Evolutionary conservation across 495 filamentous ascomycete genomes (phyloP).

Genomic region (Tuber borchii): DNA sequence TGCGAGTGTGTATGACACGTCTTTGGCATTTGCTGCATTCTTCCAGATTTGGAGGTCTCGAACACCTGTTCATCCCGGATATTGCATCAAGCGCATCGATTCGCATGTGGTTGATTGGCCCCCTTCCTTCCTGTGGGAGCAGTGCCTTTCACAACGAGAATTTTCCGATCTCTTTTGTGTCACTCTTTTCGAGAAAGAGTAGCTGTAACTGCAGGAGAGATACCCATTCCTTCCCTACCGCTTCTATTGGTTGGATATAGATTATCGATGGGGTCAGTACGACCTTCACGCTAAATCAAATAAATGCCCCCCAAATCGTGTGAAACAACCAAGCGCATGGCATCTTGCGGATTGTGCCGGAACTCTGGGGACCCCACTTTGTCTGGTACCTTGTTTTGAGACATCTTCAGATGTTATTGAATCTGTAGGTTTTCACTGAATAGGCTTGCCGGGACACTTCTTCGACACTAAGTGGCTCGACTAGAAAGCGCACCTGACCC

Average conservation of each 20-base stretch:
- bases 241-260: conserved; percentile 31
- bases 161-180: conserved; percentile 5
- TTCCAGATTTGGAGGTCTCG: conserved; percentile 32
- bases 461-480: neutral
- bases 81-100: conserved; percentile 28
- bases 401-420: conserved; percentile 26
- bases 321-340: conserved; percentile 23
- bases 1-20: conserved; percentile 39
- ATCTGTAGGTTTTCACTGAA: neutral
- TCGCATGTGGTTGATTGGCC: conserved; percentile 21
- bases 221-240: conserved; percentile 20
- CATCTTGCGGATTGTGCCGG: conserved; percentile 23
- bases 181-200: neutral
- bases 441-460: neutral
- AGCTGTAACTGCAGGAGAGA: conserved; percentile 8
- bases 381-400: conserved; percentile 35
- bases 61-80: conserved; percentile 40
- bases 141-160: conserved; percentile 4
- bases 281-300: neutral
- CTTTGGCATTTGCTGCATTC: conserved; percentile 33
- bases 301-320: neutral
- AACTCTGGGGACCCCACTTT: conserved; percentile 39
- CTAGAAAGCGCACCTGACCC: neutral
- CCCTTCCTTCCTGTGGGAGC: conserved; percentile 25
- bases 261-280: conserved; percentile 18